Conservation (phyloP, 208 protist species). For the Acanthamoeba culbertsoni region DNA sequence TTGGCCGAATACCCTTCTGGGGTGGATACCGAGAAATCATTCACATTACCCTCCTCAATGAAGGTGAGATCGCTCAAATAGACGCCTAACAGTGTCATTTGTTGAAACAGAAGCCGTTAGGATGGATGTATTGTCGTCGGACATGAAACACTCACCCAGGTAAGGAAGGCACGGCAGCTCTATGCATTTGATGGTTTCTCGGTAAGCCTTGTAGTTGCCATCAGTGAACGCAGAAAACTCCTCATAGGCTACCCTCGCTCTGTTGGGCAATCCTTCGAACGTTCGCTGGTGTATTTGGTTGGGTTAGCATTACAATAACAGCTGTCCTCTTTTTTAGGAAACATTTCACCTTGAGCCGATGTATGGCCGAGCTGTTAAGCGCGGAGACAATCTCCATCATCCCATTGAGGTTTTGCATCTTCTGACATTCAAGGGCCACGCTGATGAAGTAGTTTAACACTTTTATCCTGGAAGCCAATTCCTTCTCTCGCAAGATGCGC, state of each 20-base stretch:
- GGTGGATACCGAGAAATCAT: background rate
- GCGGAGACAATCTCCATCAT: conserved; percentile 59
- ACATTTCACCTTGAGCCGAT: background rate
- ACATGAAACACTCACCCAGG: background rate
- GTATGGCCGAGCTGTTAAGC: background rate
- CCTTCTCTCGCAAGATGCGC: conserved; percentile 3
- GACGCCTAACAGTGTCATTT: background rate
- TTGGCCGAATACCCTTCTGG: too few species aligned
- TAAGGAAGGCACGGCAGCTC: conserved; percentile 69
- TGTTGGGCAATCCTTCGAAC: background rate
- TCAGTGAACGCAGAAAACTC: background rate
- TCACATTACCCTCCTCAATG: conserved; percentile 59
- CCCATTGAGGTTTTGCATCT: conserved; percentile 54
- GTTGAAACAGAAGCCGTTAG: too few species aligned
- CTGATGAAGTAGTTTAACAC: conserved; percentile 53
- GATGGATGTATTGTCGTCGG: too few species aligned
- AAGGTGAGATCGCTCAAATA: conserved; percentile 59
- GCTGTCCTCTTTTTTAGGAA: background rate
- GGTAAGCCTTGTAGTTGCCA: conserved; percentile 45
- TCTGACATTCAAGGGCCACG: conserved; percentile 48
- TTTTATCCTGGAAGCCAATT: background rate
- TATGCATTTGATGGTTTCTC: conserved; percentile 9
- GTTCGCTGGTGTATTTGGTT: background rate
- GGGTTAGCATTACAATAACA: background rate
- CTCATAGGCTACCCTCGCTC: background rate